Evolutionary conservation across 352 stramenopile species (phyloP).

Genomic region (Globisporangium rhizosaccharum): DNA sequence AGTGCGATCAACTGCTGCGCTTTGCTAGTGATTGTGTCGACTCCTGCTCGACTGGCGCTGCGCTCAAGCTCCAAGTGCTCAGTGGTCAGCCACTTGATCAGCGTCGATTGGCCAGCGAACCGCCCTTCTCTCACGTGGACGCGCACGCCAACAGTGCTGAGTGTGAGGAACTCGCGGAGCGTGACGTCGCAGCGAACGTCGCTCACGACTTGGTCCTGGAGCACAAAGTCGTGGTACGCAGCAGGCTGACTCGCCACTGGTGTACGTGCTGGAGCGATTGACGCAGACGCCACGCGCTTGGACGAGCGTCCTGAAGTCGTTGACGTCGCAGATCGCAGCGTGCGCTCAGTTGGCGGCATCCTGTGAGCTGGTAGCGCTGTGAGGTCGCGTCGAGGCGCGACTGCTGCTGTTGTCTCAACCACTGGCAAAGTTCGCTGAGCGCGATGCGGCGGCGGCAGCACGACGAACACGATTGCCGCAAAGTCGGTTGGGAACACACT

Average conservation of each 20-base stretch:
- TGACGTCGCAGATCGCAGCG: not conserved
- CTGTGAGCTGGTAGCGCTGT: not conserved
- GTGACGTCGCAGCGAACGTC: conserved; percentile 3
- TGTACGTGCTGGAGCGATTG: not conserved
- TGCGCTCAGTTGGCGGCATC: not conserved
- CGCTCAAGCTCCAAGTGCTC: not conserved
- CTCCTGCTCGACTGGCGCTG: not conserved
- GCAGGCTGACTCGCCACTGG: not conserved
- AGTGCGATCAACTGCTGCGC: not conserved
- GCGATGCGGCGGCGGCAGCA: conserved; percentile 4
- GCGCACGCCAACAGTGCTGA: conserved; percentile 6
- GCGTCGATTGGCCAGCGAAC: conserved; percentile 1
- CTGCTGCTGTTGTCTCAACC: not conserved
- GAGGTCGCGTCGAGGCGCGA: not conserved
- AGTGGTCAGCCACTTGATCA: conserved; percentile 5
- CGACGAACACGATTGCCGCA: conserved; percentile 6
- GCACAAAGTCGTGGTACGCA: conserved; percentile 5
- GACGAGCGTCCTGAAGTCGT: not conserved
- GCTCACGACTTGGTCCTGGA: not conserved
- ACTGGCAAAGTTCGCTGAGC: not conserved
- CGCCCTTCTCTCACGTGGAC: conserved; percentile 2
- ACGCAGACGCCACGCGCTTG: not conserved
- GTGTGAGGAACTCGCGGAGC: conserved; percentile 7
- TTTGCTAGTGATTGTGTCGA: not conserved
- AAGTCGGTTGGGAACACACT: conserved; percentile 11